phyloP scores from a whole-genome alignment of 495 filamentous ascomycete genomes.

The Penicillium robsamsonii region DNA sequence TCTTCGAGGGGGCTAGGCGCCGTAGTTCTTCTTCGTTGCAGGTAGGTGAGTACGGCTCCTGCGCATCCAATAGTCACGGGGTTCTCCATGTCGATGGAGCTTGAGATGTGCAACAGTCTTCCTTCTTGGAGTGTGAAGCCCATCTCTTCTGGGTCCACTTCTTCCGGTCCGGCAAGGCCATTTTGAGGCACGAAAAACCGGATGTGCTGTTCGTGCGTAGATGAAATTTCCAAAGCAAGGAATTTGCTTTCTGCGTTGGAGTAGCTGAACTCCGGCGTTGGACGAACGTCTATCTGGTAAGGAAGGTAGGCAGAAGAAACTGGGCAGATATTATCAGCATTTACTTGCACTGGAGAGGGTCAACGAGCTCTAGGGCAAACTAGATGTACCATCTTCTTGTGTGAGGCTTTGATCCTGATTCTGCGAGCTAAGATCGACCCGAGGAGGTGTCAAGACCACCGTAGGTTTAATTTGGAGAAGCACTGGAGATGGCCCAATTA shows the following conservation, averaged over 20 bases:
- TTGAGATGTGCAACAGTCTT: constrained; percentile 67
- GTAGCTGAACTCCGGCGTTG: constrained; percentile 75
- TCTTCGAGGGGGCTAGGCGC: constrained; percentile 15
- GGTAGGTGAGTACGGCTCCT: constrained; percentile 76
- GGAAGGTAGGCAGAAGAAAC: constrained; percentile 50
- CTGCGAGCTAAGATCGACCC: constrained; percentile 56
- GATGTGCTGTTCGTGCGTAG: constrained; percentile 35
- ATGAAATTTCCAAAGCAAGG: constrained; percentile 47
- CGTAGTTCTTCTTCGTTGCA: constrained; percentile 67
- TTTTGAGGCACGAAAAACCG: constrained; percentile 59
- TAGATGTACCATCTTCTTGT: constrained; percentile 27
- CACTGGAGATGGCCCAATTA: constrained; percentile 43
- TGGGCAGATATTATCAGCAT: constrained; percentile 11
- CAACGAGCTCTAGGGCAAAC: neutral
- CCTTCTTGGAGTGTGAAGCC: constrained; percentile 56
- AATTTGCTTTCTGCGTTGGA: constrained; percentile 68
- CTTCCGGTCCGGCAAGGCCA: constrained; percentile 42
- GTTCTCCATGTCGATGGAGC: constrained; percentile 77
- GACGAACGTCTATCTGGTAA: constrained; percentile 71
- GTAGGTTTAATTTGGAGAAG: constrained; percentile 78
- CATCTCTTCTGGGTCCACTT: constrained; percentile 47
- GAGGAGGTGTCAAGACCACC: constrained; percentile 68
- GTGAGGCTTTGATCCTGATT: constrained; percentile 22
- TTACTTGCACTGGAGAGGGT: neutral
- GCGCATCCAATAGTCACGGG: constrained; percentile 73